Evolutionary conservation across 192 early-diverging fungal species (phyloP).

Genomic region (Thoreauomyces humboldtii): DNA sequence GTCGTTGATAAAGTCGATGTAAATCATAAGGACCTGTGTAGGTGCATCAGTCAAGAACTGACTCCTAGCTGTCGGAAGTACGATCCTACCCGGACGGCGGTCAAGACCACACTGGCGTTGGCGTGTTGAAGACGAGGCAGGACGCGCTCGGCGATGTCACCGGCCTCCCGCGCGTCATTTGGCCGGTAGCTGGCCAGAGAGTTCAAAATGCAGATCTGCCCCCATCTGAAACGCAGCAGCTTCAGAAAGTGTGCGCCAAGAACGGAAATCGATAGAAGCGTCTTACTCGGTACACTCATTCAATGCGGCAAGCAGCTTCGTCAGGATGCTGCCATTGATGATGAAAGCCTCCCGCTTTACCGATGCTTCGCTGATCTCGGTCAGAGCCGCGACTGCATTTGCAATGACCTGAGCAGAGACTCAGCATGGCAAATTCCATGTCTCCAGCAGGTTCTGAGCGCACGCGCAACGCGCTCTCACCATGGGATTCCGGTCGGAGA

Average conservation of each 20-base stretch:
- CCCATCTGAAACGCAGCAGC: constrained; percentile 66
- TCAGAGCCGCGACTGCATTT: constrained; percentile 89
- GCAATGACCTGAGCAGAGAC: constrained; percentile 66
- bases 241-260: background rate
- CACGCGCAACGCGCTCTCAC: constrained; percentile 40
- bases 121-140: constrained; percentile 92
- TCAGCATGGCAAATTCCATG: background rate
- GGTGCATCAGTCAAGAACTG: background rate
- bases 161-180: constrained; percentile 75
- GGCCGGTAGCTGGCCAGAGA: constrained; percentile 73
- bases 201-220: constrained; percentile 88
- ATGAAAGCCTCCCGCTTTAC: constrained; percentile 67
- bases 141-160: constrained; percentile 84
- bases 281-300: constrained; percentile 94
- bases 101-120: constrained; percentile 92
- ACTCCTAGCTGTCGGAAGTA: no score
- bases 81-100: constrained; percentile 67
- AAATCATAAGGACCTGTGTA: constrained; percentile 70
- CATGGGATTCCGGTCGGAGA: constrained; percentile 96
- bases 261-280: background rate
- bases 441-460: background rate
- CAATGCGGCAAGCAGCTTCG: constrained; percentile 85
- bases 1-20: constrained; percentile 63
- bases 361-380: constrained; percentile 83
- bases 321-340: constrained; percentile 67